Percentiles rank a stretch among this genome's conserved stretches.
Evolutionary conservation across 2,329 filamentous ascomycete species (phyloP).

Genomic region (Blastomyces percursus): DNA sequence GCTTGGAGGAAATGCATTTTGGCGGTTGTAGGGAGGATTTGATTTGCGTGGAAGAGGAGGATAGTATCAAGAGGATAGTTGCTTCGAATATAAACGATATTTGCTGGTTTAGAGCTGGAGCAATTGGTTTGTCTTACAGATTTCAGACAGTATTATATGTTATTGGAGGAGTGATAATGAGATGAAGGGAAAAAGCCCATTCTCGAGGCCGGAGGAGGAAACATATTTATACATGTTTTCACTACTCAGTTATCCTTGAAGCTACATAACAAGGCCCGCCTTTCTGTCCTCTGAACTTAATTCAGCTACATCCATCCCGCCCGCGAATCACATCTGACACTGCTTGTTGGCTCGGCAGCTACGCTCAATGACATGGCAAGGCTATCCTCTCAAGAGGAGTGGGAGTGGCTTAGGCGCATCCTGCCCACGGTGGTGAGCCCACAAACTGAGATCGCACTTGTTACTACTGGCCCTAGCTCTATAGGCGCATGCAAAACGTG

Average conservation of each 20-base stretch:
- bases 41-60: not conserved
- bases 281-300: not conserved
- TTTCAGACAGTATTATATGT: not conserved
- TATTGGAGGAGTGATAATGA: not conserved
- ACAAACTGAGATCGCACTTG: too few relatives aligned
- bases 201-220: not conserved
- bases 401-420: not conserved
- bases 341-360: not conserved
- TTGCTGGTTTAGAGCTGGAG: not conserved
- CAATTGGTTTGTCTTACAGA: not conserved
- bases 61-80: not conserved
- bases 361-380: not conserved
- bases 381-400: not conserved
- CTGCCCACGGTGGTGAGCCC: too few relatives aligned
- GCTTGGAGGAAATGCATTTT: not conserved
- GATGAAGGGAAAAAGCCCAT: not conserved
- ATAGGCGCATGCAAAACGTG: too few relatives aligned
- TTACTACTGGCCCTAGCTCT: too few relatives aligned
- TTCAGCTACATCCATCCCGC: not conserved
- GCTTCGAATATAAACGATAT: not conserved
- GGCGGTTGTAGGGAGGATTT: not conserved
- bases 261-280: not conserved
- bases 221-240: not conserved
- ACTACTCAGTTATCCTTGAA: not conserved
- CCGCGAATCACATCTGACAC: not conserved